Conservation (phyloP, 495 filamentous ascomycete genomes). For the Penicillium riverlandense region DNA sequence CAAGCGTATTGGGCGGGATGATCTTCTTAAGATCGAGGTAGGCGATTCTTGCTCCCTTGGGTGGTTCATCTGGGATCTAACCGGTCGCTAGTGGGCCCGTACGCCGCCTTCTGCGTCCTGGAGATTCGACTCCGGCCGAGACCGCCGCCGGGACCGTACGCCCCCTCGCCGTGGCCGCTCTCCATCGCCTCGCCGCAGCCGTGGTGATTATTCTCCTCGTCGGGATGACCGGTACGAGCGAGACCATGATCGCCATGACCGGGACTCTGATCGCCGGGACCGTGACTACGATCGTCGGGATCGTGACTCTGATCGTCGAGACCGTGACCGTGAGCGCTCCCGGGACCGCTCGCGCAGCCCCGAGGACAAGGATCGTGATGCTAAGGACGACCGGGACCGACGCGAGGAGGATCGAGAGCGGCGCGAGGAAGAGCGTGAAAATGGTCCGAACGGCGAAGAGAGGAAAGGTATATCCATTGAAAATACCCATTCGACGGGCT, state of each 20-base stretch:
- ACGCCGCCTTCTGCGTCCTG: conserved; percentile 97
- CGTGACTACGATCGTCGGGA: conserved; percentile 75
- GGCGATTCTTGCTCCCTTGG: conserved; percentile 7
- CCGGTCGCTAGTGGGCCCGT: conserved; percentile 73
- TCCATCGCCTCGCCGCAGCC: conserved; percentile 67
- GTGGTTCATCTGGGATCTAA: conserved; percentile 5
- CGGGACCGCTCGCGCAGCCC: conserved; percentile 72
- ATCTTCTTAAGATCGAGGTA: conserved; percentile 97
- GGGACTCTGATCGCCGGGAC: conserved; percentile 58
- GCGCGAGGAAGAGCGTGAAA: conserved; percentile 45
- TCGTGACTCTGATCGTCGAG: conserved; percentile 49
- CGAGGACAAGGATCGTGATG: conserved; percentile 56
- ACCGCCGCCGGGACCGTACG: conserved; percentile 64
- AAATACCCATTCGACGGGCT: too few relatives aligned
- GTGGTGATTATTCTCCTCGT: conserved; percentile 80
- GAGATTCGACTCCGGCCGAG: conserved; percentile 89
- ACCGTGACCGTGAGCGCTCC: conserved; percentile 59
- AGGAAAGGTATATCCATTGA: conserved; percentile 64
- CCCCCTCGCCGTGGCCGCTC: conserved; percentile 73
- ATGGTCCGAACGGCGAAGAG: conserved; percentile 53
- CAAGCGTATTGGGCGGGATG: conserved; percentile 94
- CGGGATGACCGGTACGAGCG: conserved; percentile 86
- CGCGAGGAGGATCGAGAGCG: conserved; percentile 63
- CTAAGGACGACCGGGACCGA: conserved; percentile 59
- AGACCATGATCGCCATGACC: conserved; percentile 60